Base-by-base conservation (phyloP, 495 filamentous ascomycete species). In the Daldinia decipiens region DNA sequence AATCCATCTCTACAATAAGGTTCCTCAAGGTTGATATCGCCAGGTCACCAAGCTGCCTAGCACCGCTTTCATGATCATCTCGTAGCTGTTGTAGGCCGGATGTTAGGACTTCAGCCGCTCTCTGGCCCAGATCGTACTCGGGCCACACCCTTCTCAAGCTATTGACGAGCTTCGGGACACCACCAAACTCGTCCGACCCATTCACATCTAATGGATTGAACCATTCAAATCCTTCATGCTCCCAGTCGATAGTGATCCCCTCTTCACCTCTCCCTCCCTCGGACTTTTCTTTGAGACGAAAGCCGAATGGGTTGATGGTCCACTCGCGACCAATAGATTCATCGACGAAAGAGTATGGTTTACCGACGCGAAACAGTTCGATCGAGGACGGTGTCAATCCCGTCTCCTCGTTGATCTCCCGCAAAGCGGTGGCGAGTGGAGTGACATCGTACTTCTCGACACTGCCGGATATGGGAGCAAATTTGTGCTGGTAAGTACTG, bases 321-420 rank as follows among this genome's bases (percentile, higher is more conserved):
- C 89, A 92, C 72, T 84, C 76, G 5, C 87, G 85, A 11, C 79
- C 74, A 12, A 90, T 71, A 8, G 79, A 78, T 3, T 74, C 43
- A 65, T 91, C 89, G 13, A 62, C 64, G 65, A 91, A 90, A 8
- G 82, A 77, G 72, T 85, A 91, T 24, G 83, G 80, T 54, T 88
- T 87, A 15, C 89, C 90, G 4, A 82, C 80, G 36, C 88, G 83
- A 65, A 87, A 82, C 17, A 88, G 79, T 1, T 76, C 72, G 19
- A 90, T 60, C 0, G 84, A 81, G 0, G 74, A 60, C 0, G 78
- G 53, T 0, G 80, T 83, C 6, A 92, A 76, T 0, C 76, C 79
- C 0, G 89, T 91, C 71, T 91, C 89, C 77, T 92, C 89, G 4
- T 70, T 59, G 13, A 92, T 77, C 72, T 91, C 89, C 21, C 89